Base-by-base conservation (phyloP, 2,329 filamentous ascomycete genomes). In the Scytalidium sp. region DNA sequence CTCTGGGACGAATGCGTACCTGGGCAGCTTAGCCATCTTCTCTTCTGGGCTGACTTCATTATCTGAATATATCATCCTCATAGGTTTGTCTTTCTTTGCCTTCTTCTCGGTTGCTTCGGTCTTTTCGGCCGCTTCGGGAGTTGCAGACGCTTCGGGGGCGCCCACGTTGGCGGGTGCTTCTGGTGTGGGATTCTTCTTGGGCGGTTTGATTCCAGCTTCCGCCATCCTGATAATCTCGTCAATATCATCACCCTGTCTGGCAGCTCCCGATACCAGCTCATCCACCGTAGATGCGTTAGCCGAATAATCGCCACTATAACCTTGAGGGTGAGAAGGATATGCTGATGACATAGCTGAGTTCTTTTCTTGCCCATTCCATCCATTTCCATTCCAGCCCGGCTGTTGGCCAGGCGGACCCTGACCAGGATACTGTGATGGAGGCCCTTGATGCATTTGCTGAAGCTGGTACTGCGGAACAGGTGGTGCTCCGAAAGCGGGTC, bases 11-110 rank as follows among this genome's bases (percentile, higher is more conserved):
- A 81, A 87, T 60, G 85, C 83, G 73, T 95, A 96, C 69, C 83
- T 85, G 53, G 87, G 76, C 72, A 94, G 73, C 64, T 75, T 72
- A 22, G 90, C 87, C 88, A 96, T 91, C 71, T 85, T 90, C 77
- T 96, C 92, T 73, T 97, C 92, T 2, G 90, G 88, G 62, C 88
- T 94, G 62, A 84, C 74, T 51, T 87, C 85, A 46, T 87, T 83
- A 64, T 95, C 89, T 54, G 84, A 84, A 72, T 94, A 96, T 23
- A 96, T 76, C 80, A 96, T 85, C 66, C 81, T 80, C 64, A 84
- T 85, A 64, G 84, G 81, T 58, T 83, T 78, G 54, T 76, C 80
- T 67, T 87, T 87, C 76, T 87, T 86, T 17, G 70, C 69, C 62
- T 82, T 83, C 72, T 84, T 87, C 66, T 87, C 84, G 45, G 70